Percentiles rank a stretch among this genome's conserved stretches.
These are phyloP conservation scores for Populus euphratica DNA, from an alignment of 345 rosid genomes.

Conservation along the genomic window DNA sequence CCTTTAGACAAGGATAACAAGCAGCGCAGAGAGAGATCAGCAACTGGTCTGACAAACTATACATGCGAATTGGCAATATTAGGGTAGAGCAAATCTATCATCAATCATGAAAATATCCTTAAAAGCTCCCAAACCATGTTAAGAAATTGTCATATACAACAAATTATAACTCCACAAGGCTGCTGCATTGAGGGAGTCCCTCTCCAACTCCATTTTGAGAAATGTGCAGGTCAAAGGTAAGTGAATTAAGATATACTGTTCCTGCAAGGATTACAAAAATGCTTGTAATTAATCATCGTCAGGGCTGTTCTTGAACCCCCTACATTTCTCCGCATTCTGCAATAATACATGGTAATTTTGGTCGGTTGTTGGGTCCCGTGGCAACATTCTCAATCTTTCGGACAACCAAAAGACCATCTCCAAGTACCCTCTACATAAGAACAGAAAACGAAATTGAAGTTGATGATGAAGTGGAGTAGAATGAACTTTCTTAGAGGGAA, in stretches of 20 bases:
- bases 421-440: slow-evolving; percentile 68
- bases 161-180: background rate
- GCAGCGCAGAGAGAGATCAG: no score
- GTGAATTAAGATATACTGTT: background rate
- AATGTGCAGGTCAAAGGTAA: background rate
- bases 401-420: slow-evolving; percentile 79
- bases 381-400: slow-evolving; percentile 97
- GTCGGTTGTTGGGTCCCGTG: slow-evolving; percentile 82
- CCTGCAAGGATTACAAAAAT: background rate
- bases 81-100: no score
- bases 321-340: slow-evolving; percentile 98
- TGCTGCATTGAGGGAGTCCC: background rate
- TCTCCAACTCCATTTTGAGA: background rate
- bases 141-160: background rate
- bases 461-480: background rate
- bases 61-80: no score
- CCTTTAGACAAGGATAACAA: no score
- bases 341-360: slow-evolving; percentile 69
- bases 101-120: no score
- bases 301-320: background rate
- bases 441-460: background rate
- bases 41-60: no score
- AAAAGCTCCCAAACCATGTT: background rate
- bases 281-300: background rate
- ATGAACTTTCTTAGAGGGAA: background rate